Evolutionary conservation across 257 asterid species (phyloP), one percentile per base, ranked within the genome.

Genomic region (Salvia rosmarinus): DNA sequence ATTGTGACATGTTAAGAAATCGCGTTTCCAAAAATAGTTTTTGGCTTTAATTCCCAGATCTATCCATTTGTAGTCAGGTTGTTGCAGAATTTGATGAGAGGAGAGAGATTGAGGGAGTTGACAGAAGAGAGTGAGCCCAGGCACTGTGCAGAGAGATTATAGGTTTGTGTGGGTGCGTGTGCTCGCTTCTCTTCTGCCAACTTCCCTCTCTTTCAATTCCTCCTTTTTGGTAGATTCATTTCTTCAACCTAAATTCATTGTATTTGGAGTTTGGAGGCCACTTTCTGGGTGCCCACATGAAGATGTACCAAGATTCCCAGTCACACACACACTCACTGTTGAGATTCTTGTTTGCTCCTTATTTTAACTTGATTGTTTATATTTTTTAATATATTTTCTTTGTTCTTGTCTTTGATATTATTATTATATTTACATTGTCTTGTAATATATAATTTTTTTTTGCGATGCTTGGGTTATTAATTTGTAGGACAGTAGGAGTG

Each of bases 51-150:
- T 79, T 74, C 32, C 71, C 70, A 77, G 82, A 81, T 81, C 78
- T 70, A 23, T 3, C 68, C 17, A 54, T 54, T 56, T 56, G 62
- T 37, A n/a, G n/a, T n/a, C n/a, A 25, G 3, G 3, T 25, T 25
- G 30, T 25, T 25, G 30, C 30, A 25, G 30, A 1, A 52, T 3
- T 17, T 57, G 43, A 58, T 13, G 65, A 30, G 64, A 19, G 14
- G 17, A 7, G 28, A 35, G 21, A 16, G 46, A 25, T 55, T 14
- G 56, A 21, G 49, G 43, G 72, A 70, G 28, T 81, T 78, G 88
- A 79, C 88, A 84, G 88, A 79, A 81, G 86, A 84, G 88, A 84
- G 88, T 73, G 88, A 84, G 88, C 88, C 77, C 76, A 74, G 76
- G 82, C 83, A 51, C 71, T 81, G 80, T 79, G 78, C 58, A 68